Base-by-base conservation (phyloP, 768 basidiomycete genomes). In the Mycena latifolia region DNA sequence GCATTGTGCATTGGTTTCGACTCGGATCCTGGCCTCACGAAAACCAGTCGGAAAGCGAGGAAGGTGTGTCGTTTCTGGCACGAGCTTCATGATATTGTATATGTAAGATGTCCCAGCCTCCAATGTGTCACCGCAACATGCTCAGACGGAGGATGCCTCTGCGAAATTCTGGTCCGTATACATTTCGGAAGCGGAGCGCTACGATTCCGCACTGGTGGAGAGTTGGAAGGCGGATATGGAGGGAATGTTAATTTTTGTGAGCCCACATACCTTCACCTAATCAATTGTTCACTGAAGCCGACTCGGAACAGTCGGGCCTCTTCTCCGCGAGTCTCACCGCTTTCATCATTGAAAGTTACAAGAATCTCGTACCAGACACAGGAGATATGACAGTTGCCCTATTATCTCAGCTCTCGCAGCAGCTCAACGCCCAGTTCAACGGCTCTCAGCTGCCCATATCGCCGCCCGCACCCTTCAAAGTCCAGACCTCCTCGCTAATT, bases 221-320 rank as follows among this genome's bases (percentile, higher is more conserved):
- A 56, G 55, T 43, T 56, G 55, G 55, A 56, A 33, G 22, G 35
- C 41, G n/a, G n/a, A n/a, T n/a, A n/a, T n/a, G n/a, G n/a, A n/a
- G n/a, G n/a, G n/a, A n/a, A n/a, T n/a, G n/a, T 25, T 56, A 11
- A 56, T 56, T 12, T 56, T 56, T 18, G 55, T 56, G n/a, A n/a
- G n/a, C n/a, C n/a, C n/a, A n/a, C n/a, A n/a, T n/a, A n/a, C n/a
- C n/a, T n/a, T n/a, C 25, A 43, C n/a, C 41, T 45, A 8, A 12
- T 5, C 11, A 6, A 14, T 24, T 3, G 22, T 22, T 8, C 27
- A 46, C 24, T 37, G 45, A n/a, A 46, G 31, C 10, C 8, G 5
- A 17, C 5, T 5, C 2, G 39, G 2, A 41, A 18, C 35, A 56
- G 55, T 33, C 55, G 5, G 55, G 55, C 17, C 55, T 56, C 22